Base-by-base conservation (phyloP, 345 rosid species). In the Eucalyptus polybractea region DNA sequence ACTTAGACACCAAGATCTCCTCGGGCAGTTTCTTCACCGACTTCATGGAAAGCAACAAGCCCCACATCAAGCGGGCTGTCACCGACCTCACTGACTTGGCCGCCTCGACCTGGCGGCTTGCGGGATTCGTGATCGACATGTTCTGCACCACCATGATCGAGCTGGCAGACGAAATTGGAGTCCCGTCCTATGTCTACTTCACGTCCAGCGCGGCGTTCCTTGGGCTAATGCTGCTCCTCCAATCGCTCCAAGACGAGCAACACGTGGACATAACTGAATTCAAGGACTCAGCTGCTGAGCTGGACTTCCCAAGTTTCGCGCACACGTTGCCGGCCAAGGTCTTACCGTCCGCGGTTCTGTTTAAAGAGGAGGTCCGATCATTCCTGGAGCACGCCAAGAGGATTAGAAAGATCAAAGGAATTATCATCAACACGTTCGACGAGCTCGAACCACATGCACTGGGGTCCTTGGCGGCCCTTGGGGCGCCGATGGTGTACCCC, bases 381-480 rank as follows among this genome's bases (percentile, higher is more conserved):
- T 25, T 50, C 14, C 86, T 31, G 15, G 87, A 86, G 7, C 88
- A 91, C 9, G 37, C 76, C 37, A 65, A n/a, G 88, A 90, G 88
- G 65, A 92, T 86, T 37, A 8, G 65, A 24, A 88, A 86, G 44
- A 80, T 90, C 1, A 92, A 93, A 80, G 96, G 96, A 56, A 95
- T 95, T 69, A 62, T 94, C 62, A 89, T 95, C 3, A 95, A 95
- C 83, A 50, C 96, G 0, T 93, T 94, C 49, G 29, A 62, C 17
- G 95, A 95, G 89, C 88, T 95, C 25, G 95, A 95, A 89, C 89
- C 96, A 0, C 72, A 86, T 27, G 92, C 94, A 8, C 19, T 94
- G 8, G 65, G 51, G 24, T 89, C 91, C 53, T 69, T 93, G 4
- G 49, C 90, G 2, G 72, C 40, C 24, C 27, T 13, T 15, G 67